Conservation (phyloP, 495 filamentous ascomycete genomes). For the Xylaria castorea region DNA sequence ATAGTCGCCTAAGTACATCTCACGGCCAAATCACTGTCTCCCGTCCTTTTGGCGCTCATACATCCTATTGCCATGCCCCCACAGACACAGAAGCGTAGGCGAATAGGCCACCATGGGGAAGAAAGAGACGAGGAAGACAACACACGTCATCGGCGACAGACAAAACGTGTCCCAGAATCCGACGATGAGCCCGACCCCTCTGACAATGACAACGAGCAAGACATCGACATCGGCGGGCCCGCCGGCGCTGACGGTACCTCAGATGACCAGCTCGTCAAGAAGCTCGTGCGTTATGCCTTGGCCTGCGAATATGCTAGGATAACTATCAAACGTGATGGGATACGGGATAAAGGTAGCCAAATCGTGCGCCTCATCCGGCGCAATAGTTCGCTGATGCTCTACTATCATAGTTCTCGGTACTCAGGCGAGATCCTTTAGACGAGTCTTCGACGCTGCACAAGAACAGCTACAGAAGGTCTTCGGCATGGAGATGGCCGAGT, state of each 20-base stretch:
- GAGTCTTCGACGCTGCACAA: conserved; percentile 73
- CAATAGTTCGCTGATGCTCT: conserved; percentile 23
- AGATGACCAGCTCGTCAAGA: conserved; percentile 78
- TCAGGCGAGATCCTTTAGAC: conserved; percentile 68
- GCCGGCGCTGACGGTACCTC: conserved; percentile 48
- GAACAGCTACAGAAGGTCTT: conserved; percentile 67
- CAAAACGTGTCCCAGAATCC: conserved; percentile 38
- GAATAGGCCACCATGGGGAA: conserved; percentile 31
- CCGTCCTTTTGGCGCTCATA: not conserved
- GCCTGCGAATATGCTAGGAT: conserved; percentile 86
- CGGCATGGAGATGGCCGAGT: conserved; percentile 86
- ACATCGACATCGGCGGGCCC: conserved; percentile 44
- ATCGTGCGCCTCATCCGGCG: not conserved
- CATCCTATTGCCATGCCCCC: conserved; percentile 33
- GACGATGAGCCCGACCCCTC: conserved; percentile 44
- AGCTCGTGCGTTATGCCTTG: conserved; percentile 86
- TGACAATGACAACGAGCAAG: conserved; percentile 42
- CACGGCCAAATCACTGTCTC: not conserved
- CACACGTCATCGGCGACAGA: conserved; percentile 30
- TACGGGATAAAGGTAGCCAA: conserved; percentile 70
- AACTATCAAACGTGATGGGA: conserved; percentile 78
- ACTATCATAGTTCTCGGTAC: conserved; percentile 54
- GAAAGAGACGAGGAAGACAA: conserved; percentile 30
- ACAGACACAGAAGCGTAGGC: conserved; percentile 36
- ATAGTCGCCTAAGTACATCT: not conserved